These are phyloP conservation scores for Eucalyptus polyanthemos DNA, from an alignment of 345 rosid genomes.

Conservation along the genomic window DNA sequence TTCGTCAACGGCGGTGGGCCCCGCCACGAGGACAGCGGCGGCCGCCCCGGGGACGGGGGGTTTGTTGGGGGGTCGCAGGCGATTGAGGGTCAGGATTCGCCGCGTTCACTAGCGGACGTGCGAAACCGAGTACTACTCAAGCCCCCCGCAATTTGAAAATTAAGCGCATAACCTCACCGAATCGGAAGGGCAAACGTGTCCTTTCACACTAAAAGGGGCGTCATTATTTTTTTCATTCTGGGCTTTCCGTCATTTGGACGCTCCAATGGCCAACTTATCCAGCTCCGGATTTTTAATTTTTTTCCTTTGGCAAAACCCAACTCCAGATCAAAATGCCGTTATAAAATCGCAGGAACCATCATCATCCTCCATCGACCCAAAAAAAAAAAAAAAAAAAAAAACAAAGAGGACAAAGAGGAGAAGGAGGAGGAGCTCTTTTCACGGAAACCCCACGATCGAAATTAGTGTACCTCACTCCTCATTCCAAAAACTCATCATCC, in stretches of 20 bases:
- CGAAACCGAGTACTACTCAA: neutral
- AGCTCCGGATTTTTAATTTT: too few relatives aligned
- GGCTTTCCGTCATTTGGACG: neutral
- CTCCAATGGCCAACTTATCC: neutral
- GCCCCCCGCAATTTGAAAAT: neutral
- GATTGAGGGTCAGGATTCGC: neutral
- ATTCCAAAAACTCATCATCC: too few relatives aligned
- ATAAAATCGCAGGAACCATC: neutral
- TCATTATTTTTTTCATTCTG: neutral
- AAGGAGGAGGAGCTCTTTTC: neutral
- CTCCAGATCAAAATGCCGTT: neutral
- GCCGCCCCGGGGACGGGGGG: neutral
- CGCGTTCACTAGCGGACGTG: neutral
- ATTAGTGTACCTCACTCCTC: too few relatives aligned
- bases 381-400: accelerated
- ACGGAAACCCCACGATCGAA: neutral
- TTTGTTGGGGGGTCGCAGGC: neutral
- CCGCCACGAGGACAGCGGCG: neutral
- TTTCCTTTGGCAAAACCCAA: accelerated
- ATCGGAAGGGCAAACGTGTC: neutral
- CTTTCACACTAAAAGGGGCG: neutral
- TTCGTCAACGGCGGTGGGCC: neutral
- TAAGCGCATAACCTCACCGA: neutral
- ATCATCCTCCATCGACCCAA: neutral
- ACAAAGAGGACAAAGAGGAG: neutral